Conservation (phyloP, 2,329 filamentous ascomycete genomes). For the Pyrenochaeta sp. region DNA sequence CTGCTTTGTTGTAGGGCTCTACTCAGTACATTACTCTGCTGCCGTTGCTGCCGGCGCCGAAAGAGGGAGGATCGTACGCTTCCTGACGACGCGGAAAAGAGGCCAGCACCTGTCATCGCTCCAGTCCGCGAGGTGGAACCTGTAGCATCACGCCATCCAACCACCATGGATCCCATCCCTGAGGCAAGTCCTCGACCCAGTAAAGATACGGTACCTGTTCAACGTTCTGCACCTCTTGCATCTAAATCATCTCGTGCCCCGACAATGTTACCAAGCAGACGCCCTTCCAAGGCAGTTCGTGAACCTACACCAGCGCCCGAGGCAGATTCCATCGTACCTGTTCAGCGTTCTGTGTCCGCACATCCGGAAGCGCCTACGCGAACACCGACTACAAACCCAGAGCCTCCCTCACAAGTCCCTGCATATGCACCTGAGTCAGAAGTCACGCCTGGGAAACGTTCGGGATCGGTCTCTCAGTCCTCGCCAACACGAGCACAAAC, state of each 20-base stretch:
- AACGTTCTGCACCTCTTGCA: not conserved
- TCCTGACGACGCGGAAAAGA: not conserved
- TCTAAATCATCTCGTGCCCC: not conserved
- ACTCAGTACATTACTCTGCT: conserved; percentile 4
- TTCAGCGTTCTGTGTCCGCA: not conserved
- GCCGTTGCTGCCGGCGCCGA: not conserved
- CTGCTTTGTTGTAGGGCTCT: not conserved
- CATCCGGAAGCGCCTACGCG: not conserved
- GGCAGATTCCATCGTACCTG: not conserved
- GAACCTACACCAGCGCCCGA: not conserved
- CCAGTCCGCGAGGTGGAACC: not conserved
- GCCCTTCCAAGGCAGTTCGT: not conserved
- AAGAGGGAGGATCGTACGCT: not conserved
- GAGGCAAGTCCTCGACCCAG: conserved; percentile 15
- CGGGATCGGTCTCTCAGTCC: not conserved
- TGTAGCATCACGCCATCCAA: not conserved
- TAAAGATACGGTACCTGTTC: conserved; percentile 1
- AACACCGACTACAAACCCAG: not conserved
- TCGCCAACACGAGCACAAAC: not conserved
- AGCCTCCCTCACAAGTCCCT: not conserved
- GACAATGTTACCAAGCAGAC: not conserved
- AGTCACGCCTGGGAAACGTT: not conserved
- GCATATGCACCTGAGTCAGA: not conserved
- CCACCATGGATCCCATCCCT: conserved; percentile 6
- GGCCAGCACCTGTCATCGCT: not conserved